Conservation (phyloP, 2,329 filamentous ascomycete genomes). For the Ceratocystis destructans region DNA sequence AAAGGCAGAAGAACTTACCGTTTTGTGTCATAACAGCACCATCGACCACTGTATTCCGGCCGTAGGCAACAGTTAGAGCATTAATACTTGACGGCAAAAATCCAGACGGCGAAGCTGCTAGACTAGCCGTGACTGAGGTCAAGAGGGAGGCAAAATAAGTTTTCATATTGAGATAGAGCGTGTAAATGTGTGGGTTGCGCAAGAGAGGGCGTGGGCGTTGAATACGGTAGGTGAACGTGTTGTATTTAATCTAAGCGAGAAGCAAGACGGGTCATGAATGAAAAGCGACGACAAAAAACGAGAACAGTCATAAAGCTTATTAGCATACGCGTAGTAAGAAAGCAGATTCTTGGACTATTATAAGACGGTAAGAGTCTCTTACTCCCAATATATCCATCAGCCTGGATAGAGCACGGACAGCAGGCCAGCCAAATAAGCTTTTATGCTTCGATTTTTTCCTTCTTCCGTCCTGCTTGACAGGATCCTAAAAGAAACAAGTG, state of each 20-base stretch:
- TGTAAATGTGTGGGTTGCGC: neutral
- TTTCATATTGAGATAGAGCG: conserved; percentile 24
- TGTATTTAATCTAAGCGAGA: neutral
- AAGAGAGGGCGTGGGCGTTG: neutral
- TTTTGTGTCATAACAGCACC: conserved; percentile 29
- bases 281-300: neutral
- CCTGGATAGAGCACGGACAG: neutral
- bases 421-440: neutral
- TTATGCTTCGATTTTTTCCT: neutral
- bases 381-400: neutral
- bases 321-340: neutral
- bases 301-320: neutral
- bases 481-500: neutral
- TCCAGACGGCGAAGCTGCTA: conserved; percentile 31
- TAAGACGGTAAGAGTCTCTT: neutral
- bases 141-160: conserved; percentile 22
- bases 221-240: neutral
- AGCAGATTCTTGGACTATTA: neutral
- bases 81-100: conserved; percentile 30
- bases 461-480: neutral
- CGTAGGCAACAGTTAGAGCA: conserved; percentile 31
- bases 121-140: conserved; percentile 25
- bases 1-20: conserved; percentile 23
- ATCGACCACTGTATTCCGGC: conserved; percentile 27
- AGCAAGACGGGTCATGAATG: conserved; percentile 12